Evolutionary conservation across 306 rosid species (phyloP).

Genomic region (Acacia acuminata): DNA sequence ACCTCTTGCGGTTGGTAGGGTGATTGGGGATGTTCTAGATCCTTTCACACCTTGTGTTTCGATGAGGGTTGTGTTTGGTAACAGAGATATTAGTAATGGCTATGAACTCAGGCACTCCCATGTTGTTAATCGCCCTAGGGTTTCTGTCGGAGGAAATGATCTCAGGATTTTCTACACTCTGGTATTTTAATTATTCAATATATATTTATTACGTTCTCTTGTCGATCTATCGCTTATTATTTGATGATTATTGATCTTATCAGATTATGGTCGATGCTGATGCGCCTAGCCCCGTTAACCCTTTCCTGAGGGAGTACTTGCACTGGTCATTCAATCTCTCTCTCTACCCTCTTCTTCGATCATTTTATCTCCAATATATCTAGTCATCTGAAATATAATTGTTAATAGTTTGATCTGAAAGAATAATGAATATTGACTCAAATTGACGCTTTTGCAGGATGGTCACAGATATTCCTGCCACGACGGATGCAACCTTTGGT

Average conservation of each 20-base stretch:
- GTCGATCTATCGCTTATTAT: too few relatives aligned
- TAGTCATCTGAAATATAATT: not conserved
- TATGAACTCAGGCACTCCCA: slow-evolving; percentile 39
- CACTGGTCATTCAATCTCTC: slow-evolving; percentile 40
- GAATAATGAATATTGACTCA: not conserved
- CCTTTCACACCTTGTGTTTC: slow-evolving; percentile 38
- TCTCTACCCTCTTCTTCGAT: not conserved
- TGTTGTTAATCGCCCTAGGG: slow-evolving; percentile 35
- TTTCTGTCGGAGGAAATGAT: slow-evolving; percentile 43
- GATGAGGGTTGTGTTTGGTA: slow-evolving; percentile 19
- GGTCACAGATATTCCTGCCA: slow-evolving; percentile 53
- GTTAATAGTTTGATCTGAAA: not conserved
- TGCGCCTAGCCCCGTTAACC: slow-evolving; percentile 56
- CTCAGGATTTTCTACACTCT: slow-evolving; percentile 52
- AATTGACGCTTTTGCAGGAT: slow-evolving; percentile 31
- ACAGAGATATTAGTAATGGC: slow-evolving; percentile 39
- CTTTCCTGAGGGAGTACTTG: slow-evolving; percentile 47
- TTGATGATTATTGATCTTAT: not conserved
- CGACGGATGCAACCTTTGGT: slow-evolving; percentile 49
- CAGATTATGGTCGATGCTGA: slow-evolving; percentile 53
- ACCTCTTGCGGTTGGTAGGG: slow-evolving; percentile 36
- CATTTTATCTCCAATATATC: not conserved
- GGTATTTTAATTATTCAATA: slow-evolving; percentile 3
- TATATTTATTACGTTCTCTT: too few relatives aligned
- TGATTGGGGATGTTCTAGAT: slow-evolving; percentile 44